Conservation (phyloP, 306 rosid species). For the Styphnolobium japonicum region DNA sequence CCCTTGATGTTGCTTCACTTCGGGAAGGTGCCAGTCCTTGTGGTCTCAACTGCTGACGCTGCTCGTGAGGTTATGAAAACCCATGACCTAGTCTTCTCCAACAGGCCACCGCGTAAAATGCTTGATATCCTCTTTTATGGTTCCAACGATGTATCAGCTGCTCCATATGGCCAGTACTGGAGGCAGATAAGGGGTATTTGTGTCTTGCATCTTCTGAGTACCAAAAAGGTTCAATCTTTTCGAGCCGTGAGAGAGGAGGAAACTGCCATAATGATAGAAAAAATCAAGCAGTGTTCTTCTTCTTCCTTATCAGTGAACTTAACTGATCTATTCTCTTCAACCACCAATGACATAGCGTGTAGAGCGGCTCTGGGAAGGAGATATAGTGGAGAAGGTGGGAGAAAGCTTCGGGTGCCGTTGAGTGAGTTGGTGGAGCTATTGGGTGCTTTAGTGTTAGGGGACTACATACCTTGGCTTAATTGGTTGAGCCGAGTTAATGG, state of each 20-base stretch:
- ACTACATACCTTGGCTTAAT: constrained; percentile 13
- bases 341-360: background rate
- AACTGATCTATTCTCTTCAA: background rate
- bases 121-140: constrained; percentile 12
- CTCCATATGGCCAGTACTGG: constrained; percentile 22
- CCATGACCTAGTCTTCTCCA: background rate
- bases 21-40: constrained; percentile 1
- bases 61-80: constrained; percentile 13
- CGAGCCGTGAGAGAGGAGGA: constrained; percentile 22
- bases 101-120: constrained; percentile 24
- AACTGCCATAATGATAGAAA: constrained; percentile 11
- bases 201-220: constrained; percentile 16
- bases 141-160: background rate
- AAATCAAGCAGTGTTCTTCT: background rate
- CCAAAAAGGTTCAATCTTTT: constrained; percentile 21
- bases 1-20: background rate
- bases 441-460: background rate
- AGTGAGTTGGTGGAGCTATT: background rate
- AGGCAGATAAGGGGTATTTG: constrained; percentile 23
- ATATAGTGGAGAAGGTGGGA: background rate
- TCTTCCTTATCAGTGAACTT: background rate
- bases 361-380: constrained; percentile 18
- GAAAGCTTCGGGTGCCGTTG: background rate
- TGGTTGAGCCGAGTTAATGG: constrained; percentile 8
- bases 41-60: background rate